Conservation (phyloP, 192 early-diverging fungal species). For the Pecoramyces ruminantium region DNA sequence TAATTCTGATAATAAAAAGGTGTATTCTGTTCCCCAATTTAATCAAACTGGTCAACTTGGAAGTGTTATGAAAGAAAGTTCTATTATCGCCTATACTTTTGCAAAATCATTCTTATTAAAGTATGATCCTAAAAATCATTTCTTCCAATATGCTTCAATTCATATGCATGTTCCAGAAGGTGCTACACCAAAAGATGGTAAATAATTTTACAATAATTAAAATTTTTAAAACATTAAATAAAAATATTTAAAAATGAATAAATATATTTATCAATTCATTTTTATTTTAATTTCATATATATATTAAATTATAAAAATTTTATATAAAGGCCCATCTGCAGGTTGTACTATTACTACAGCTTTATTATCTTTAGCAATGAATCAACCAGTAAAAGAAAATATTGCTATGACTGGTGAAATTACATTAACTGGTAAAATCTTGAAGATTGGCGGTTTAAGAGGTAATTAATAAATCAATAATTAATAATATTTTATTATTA, state of each 20-base stretch:
- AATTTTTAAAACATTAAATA: no score
- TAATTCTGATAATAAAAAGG: conserved; percentile 47
- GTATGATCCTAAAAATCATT: conserved; percentile 65
- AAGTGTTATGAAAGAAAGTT: conserved; percentile 98
- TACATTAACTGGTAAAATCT: conserved; percentile 88
- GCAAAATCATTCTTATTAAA: conserved; percentile 65
- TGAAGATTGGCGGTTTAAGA: conserved; percentile 76
- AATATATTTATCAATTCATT: no score
- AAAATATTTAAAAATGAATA: no score
- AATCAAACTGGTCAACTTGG: conserved; percentile 83
- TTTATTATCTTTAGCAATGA: conserved; percentile 77
- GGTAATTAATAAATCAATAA: background rate
- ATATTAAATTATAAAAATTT: no score
- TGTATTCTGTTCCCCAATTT: conserved; percentile 39
- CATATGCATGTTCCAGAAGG: conserved; percentile 96
- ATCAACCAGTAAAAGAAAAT: conserved; percentile 51
- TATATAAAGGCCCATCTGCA: conserved; percentile 73
- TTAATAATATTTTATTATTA: no score
- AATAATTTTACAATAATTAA: conserved; percentile 22
- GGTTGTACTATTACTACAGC: conserved; percentile 93
- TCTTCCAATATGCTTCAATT: conserved; percentile 78
- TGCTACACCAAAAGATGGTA: conserved; percentile 93
- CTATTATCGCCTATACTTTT: conserved; percentile 89
- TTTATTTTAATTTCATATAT: no score
- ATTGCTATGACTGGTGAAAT: conserved; percentile 98